Base-by-base conservation (phyloP, 352 stramenopile species). In the Phytophthora podocarpi region DNA sequence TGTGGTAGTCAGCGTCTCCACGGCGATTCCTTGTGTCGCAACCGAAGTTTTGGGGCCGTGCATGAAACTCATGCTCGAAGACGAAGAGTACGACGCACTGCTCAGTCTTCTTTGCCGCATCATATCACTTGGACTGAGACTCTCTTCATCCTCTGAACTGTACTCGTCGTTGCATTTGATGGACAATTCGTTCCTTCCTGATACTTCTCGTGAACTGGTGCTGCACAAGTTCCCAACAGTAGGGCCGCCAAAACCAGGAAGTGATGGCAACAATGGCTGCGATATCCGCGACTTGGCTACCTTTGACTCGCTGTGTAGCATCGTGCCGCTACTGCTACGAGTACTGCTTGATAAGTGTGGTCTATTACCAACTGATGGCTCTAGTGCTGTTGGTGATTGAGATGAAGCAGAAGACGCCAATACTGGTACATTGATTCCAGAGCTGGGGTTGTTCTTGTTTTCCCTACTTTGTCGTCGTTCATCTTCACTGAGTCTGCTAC, bases 1-100 rank as follows among this genome's bases (percentile, higher is more conserved):
- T 16, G 73, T 79, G n/a, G 71, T 90, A 0, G 83, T 91, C 16
- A 93, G 65, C 0, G 78, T 88, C 39, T 93, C 83, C 5, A 93
- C 81, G 0, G 83, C 83, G 24, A 82, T 86, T 1, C 83, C 81
- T 53, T 88, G 78, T 0, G 78, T 74, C 0, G 72, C 75, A 1
- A 74, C 68, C 0, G 62, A 61, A 13, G 70, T 72, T n/a, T 86
- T 88, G 6, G 80, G 64, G 0, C 75, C 62, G 15, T 81, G 72
- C 9, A 84, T 57, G 37, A 87, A 87, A 36, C 56, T 86, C 65
- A 85, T 74, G 4, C 9, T 64, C 2, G 57, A 54, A 12, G 52
- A 58, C 13, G 49, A 37, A 6, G 51, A 37, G 10, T 46, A 28
- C 1, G 34, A 20, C 4, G 41, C 16, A 7, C 62, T 52, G 3